Evolutionary conservation across 441 rosid genomes (phyloP).

Genomic region (Omphalea diandra): DNA sequence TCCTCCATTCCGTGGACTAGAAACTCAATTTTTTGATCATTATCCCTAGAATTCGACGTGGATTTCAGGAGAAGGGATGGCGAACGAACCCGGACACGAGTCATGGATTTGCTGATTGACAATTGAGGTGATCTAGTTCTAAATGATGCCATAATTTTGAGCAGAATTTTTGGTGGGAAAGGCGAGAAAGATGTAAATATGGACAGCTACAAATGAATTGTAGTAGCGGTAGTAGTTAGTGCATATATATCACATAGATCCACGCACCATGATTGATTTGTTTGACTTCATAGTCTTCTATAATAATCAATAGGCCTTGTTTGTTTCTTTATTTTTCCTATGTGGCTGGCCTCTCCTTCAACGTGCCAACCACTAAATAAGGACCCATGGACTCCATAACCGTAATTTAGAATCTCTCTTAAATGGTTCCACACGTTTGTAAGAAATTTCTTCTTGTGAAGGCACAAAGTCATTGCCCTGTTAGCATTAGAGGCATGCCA

Average conservation of each 20-base stretch:
- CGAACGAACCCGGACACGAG: conserved; percentile 49
- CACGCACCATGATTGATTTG: not conserved
- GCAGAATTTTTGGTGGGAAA: not conserved
- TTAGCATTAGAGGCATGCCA: not conserved
- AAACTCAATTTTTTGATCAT: conserved; percentile 51
- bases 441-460: not conserved
- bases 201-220: not conserved
- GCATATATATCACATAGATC: too few species aligned
- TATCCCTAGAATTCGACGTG: conserved; percentile 26
- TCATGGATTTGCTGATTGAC: conserved; percentile 41
- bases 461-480: not conserved
- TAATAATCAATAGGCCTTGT: conserved; percentile 19
- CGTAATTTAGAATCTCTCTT: not conserved
- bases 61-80: conserved; percentile 49
- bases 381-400: not conserved
- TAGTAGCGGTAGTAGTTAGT: not conserved
- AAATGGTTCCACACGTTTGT: conserved; percentile 24
- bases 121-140: conserved; percentile 45
- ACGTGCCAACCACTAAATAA: conserved; percentile 41
- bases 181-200: not conserved
- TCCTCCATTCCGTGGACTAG: conserved; percentile 25
- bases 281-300: conserved; percentile 22
- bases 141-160: conserved; percentile 25
- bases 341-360: conserved; percentile 24
- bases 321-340: conserved; percentile 30